A percentile compares a stretch with the other conserved stretches of the same genome.
Conservation (phyloP, 345 rosid species). For the Hirschfeldia incana region DNA sequence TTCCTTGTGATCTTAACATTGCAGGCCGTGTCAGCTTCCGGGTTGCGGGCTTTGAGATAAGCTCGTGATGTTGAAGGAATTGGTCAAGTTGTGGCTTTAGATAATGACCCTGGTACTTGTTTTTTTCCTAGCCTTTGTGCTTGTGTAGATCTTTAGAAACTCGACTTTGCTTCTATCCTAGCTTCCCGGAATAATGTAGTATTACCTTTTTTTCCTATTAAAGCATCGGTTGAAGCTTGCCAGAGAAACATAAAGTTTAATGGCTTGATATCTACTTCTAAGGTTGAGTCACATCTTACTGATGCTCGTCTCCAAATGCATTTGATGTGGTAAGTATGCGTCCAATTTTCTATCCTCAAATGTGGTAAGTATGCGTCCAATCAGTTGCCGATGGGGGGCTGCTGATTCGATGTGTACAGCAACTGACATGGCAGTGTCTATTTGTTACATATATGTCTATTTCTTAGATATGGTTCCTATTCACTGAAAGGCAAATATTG, state of each 20-base stretch:
- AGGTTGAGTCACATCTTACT: slow-evolving; percentile 90
- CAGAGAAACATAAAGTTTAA: slow-evolving; percentile 91
- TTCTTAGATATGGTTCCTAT: slow-evolving; percentile 87
- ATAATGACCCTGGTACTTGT: slow-evolving; percentile 79
- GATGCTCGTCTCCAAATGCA: slow-evolving; percentile 98
- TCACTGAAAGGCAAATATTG: slow-evolving; percentile 94
- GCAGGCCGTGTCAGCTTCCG: slow-evolving; percentile 96
- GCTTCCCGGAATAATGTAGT: too few relatives aligned
- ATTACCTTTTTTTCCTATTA: slow-evolving; percentile 20
- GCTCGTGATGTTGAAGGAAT: slow-evolving; percentile 90
- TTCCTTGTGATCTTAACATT: slow-evolving; percentile 23
- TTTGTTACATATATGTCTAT: slow-evolving; percentile 61
- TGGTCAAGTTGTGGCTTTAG: slow-evolving; percentile 92
- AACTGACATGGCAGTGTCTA: slow-evolving; percentile 98
- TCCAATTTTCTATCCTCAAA: background rate
- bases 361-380: slow-evolving; percentile 53
- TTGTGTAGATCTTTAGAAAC: too few relatives aligned
- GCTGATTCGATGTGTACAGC: slow-evolving; percentile 99
- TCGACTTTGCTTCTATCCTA: too few relatives aligned
- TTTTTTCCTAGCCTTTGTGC: background rate
- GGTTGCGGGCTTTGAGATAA: slow-evolving; percentile 91
- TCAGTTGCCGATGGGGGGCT: slow-evolving; percentile 94
- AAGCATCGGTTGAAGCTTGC: slow-evolving; percentile 90
- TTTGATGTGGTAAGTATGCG: slow-evolving; percentile 85
- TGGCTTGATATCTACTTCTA: slow-evolving; percentile 77